These are phyloP conservation scores for Mesostigma viride DNA, from an alignment of 139 green algal species.

Conservation along the genomic window DNA sequence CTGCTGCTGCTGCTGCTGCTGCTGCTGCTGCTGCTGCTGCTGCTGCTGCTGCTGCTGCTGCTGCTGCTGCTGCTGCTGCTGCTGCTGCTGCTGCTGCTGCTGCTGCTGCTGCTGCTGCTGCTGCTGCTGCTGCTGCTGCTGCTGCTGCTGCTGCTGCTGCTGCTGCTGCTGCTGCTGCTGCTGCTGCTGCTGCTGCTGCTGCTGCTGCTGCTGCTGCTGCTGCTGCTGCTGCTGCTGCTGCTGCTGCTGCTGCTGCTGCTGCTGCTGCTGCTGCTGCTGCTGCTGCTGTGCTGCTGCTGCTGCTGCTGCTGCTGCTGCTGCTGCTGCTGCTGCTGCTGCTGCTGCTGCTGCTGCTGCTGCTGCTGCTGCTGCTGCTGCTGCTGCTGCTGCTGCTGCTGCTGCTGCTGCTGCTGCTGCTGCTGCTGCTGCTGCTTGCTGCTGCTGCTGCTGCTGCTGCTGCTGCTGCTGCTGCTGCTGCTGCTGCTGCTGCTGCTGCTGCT, in stretches of 20 bases:
- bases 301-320: constrained; percentile 1
- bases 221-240: neutral
- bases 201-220: neutral
- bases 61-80: constrained; percentile 1
- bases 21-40: constrained; percentile 1
- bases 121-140: neutral
- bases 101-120: neutral
- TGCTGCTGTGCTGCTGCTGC: neutral
- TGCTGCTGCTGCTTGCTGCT: too few species aligned
- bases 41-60: constrained; percentile 1
- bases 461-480: constrained; percentile 1
- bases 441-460: neutral
- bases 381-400: neutral
- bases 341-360: neutral
- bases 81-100: neutral
- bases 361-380: neutral
- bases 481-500: neutral
- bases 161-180: neutral
- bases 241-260: neutral
- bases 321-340: constrained; percentile 1
- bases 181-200: neutral
- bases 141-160: neutral
- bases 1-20: neutral
- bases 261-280: neutral
- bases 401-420: neutral